These are phyloP conservation scores for Poa pratensis DNA, from an alignment of 176 grass and related monocot genomes.

Conservation along the genomic window DNA sequence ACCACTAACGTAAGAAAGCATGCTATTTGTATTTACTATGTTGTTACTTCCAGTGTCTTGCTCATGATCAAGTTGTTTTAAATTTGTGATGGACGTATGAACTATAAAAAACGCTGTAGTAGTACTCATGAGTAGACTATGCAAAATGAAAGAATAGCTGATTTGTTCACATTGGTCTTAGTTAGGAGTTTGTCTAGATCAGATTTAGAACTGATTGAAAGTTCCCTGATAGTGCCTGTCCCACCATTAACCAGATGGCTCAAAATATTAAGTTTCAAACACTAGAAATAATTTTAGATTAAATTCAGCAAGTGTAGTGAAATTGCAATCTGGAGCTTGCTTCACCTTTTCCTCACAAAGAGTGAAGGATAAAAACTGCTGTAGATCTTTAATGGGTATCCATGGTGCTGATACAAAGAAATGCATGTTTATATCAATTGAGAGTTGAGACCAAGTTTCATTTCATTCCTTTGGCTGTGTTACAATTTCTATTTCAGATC, in stretches of 20 bases:
- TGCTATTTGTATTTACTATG: not conserved
- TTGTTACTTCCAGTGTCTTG: conserved; percentile 2
- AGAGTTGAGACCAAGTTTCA: not conserved
- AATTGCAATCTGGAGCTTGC: not conserved
- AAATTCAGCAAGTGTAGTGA: not conserved
- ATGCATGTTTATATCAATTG: not conserved
- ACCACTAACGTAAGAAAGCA: conserved; percentile 72
- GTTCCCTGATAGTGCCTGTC: not conserved
- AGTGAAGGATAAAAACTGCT: not conserved
- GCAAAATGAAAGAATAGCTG: conserved; percentile 14
- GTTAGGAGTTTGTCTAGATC: not conserved
- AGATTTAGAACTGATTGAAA: not conserved
- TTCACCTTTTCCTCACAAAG: not conserved
- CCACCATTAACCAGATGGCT: not conserved
- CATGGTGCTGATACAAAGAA: not conserved
- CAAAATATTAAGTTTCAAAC: not conserved
- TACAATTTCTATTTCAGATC: not conserved
- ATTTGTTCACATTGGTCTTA: conserved; percentile 10
- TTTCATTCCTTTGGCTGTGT: conserved; percentile 9
- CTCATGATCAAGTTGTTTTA: conserved; percentile 30
- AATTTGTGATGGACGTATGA: conserved; percentile 6
- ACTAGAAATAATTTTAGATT: not conserved
- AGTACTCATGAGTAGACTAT: not conserved
- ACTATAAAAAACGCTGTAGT: conserved; percentile 10
- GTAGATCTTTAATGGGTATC: not conserved